Evolutionary conservation across 2,329 filamentous ascomycete genomes (phyloP).

Genomic region (Aspergillus ustus): DNA sequence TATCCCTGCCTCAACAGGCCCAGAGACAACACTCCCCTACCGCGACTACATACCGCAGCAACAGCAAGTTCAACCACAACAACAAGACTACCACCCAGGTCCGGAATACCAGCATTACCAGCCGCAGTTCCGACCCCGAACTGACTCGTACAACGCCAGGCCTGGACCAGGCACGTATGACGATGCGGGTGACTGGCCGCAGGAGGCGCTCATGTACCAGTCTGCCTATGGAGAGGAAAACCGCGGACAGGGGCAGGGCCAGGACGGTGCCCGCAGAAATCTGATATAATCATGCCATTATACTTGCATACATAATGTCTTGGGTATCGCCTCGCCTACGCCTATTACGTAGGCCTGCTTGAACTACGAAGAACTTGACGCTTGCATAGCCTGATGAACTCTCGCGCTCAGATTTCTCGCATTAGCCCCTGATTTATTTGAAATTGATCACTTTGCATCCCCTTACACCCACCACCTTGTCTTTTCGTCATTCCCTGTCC

Average conservation of each 20-base stretch:
- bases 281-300: not conserved
- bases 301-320: not conserved
- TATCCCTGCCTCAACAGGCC: conserved; percentile 1
- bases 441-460: not conserved
- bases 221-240: conserved; percentile 30
- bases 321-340: conserved; percentile 4
- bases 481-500: not conserved
- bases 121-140: conserved; percentile 20
- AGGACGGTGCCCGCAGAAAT: conserved; percentile 26
- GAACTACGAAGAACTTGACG: not conserved
- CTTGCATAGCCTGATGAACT: conserved; percentile 11
- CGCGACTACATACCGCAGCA: conserved; percentile 18
- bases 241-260: conserved; percentile 22
- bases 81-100: conserved; percentile 34
- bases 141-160: conserved; percentile 21
- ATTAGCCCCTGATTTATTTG: not conserved
- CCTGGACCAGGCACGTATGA: conserved; percentile 26
- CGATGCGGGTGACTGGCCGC: conserved; percentile 44
- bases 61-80: conserved; percentile 23
- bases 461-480: not conserved
- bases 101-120: conserved; percentile 7
- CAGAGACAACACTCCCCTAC: conserved; percentile 21
- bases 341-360: not conserved
- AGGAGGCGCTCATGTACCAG: conserved; percentile 48
- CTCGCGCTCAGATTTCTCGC: not conserved